Percentiles rank a stretch among this genome's conserved stretches.
Evolutionary conservation across 164 flowering plant species (phyloP).

Genomic region (Aristolochia californica): DNA sequence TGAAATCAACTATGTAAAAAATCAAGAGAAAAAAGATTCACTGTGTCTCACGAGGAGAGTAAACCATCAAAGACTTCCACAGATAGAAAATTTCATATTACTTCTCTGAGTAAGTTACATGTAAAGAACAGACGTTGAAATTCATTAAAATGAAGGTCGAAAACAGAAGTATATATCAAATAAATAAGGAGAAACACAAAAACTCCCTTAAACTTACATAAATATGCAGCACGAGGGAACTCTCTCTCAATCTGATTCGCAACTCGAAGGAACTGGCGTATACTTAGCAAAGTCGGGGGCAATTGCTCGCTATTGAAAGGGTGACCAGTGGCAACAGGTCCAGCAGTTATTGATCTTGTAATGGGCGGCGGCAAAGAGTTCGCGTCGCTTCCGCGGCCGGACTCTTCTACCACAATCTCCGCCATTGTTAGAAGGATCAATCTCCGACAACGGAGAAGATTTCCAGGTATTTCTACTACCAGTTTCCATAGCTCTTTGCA

Average conservation of each 20-base stretch:
- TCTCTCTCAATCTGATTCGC: constrained; percentile 61
- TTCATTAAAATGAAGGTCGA: background rate
- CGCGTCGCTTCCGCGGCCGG: constrained; percentile 14
- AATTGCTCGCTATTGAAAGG: constrained; percentile 79
- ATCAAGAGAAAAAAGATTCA: too few species aligned
- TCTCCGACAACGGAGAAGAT: background rate
- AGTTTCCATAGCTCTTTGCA: constrained; percentile 1
- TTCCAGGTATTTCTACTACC: constrained; percentile 3
- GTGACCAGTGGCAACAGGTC: constrained; percentile 21
- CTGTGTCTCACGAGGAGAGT: background rate
- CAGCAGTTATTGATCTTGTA: constrained; percentile 8
- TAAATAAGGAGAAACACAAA: background rate
- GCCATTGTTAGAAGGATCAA: constrained; percentile 8
- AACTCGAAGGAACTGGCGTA: constrained; percentile 71
- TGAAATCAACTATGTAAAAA: too few species aligned
- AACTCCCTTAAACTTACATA: constrained; percentile 37
- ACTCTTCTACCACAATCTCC: constrained; percentile 41
- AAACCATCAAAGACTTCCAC: background rate
- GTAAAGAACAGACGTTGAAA: background rate
- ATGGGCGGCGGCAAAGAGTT: background rate
- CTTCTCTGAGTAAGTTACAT: background rate
- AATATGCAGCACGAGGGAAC: constrained; percentile 75
- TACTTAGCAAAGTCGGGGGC: constrained; percentile 53
- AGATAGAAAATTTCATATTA: background rate
- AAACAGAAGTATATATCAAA: background rate